Percentiles rank a stretch among this genome's conserved stretches.
phyloP scores from a whole-genome alignment of 495 filamentous ascomycete genomes.

The Acidiella bohemica region DNA sequence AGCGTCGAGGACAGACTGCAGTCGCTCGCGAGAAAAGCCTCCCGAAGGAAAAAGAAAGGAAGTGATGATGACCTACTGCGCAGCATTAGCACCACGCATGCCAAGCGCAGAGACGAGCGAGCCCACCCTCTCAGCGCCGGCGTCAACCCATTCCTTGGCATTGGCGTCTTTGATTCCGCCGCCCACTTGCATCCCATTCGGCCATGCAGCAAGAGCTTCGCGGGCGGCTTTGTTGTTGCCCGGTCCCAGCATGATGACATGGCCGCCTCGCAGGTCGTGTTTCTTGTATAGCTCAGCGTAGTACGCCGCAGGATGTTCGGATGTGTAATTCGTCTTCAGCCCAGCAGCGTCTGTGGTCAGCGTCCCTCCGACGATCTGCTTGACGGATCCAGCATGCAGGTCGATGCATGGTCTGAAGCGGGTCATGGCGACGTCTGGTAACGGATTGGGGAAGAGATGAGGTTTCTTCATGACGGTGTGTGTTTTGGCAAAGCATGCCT shows the following conservation, averaged over 20 bases:
- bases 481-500: too few species aligned
- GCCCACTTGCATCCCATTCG: constrained; percentile 65
- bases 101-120: background rate
- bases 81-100: constrained; percentile 10
- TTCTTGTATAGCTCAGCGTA: constrained; percentile 69
- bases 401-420: constrained; percentile 94
- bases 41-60: constrained; percentile 74
- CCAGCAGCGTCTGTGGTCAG: constrained; percentile 45
- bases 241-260: constrained; percentile 91
- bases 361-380: constrained; percentile 95
- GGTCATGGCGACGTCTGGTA: too few species aligned
- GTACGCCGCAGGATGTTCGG: constrained; percentile 61
- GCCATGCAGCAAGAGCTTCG: constrained; percentile 66
- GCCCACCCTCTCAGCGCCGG: constrained; percentile 78
- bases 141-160: constrained; percentile 71
- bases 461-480: too few species aligned
- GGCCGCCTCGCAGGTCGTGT: constrained; percentile 59
- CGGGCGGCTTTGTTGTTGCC: constrained; percentile 69
- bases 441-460: too few species aligned
- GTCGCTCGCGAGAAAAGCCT: constrained; percentile 58
- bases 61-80: constrained; percentile 73
- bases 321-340: constrained; percentile 84
- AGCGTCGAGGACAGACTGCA: constrained; percentile 55
- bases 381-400: constrained; percentile 86
- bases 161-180: constrained; percentile 81